Conservation (phyloP, 345 rosid species). For the Salix exigua region DNA sequence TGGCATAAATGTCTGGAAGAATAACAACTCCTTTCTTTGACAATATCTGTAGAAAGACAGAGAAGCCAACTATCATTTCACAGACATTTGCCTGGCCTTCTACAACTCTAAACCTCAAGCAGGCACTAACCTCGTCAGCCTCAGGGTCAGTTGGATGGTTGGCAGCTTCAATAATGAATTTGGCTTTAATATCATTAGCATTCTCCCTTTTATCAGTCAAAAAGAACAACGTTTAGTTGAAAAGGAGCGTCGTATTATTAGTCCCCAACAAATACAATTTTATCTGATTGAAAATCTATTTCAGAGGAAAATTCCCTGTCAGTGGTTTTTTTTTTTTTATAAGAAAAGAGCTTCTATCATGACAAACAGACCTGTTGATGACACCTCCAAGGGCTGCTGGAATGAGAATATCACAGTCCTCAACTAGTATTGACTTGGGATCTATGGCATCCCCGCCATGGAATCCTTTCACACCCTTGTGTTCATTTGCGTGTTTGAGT, state of each 20-base stretch:
- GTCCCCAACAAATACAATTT: neutral
- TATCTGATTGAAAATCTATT: neutral
- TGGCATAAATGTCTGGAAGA: slow-evolving; percentile 93
- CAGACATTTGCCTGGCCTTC: neutral
- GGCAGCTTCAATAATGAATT: slow-evolving; percentile 85
- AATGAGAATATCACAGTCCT: slow-evolving; percentile 81
- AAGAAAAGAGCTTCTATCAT: neutral
- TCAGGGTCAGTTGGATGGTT: slow-evolving; percentile 99
- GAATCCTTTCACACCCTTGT: slow-evolving; percentile 76
- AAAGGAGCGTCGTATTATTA: neutral
- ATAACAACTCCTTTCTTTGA: slow-evolving; percentile 82
- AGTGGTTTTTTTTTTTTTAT: neutral
- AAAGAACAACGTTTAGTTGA: neutral
- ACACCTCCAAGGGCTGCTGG: slow-evolving; percentile 97
- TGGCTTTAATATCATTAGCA: slow-evolving; percentile 82
- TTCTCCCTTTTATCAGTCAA: slow-evolving; percentile 53
- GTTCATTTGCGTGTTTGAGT: slow-evolving; percentile 55
- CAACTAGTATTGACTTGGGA: slow-evolving; percentile 55
- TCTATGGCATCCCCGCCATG: slow-evolving; percentile 57
- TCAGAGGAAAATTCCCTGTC: neutral
- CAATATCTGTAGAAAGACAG: slow-evolving; percentile 46
- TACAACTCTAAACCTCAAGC: slow-evolving; percentile 4
- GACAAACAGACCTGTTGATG: slow-evolving; percentile 60
- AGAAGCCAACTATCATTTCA: neutral
- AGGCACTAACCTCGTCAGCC: slow-evolving; percentile 72